Evolutionary conservation across 2,329 filamentous ascomycete genomes (phyloP).

Genomic region (Microdochium paspali): DNA sequence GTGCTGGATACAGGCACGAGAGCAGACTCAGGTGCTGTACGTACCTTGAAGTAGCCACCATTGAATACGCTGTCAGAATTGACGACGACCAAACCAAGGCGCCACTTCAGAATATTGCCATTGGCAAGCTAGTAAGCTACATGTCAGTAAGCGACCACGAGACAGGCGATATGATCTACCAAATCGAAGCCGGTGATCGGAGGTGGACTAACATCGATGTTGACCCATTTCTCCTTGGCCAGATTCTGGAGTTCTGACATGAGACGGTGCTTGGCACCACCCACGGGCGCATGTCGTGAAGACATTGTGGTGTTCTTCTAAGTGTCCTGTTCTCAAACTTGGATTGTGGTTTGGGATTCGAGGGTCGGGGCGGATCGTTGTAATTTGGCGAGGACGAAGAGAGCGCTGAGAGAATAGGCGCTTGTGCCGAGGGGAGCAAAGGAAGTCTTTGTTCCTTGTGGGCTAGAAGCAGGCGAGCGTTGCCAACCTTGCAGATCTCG

Average conservation of each 20-base stretch:
- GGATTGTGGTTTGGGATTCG: background rate
- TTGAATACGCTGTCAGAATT: slow-evolving; percentile 89
- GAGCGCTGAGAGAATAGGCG: too few relatives aligned
- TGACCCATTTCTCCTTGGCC: slow-evolving; percentile 85
- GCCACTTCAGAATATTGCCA: slow-evolving; percentile 82
- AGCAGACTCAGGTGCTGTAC: background rate
- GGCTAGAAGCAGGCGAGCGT: too few relatives aligned
- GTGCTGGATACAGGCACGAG: background rate
- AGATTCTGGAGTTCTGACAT: slow-evolving; percentile 82
- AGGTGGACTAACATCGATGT: slow-evolving; percentile 60
- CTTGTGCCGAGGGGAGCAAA: too few relatives aligned
- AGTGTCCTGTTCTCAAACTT: too few relatives aligned
- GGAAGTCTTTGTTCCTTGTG: too few relatives aligned
- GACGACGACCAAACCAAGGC: slow-evolving; percentile 79
- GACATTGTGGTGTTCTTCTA: slow-evolving; percentile 12
- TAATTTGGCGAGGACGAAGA: too few relatives aligned
- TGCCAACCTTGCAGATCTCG: background rate
- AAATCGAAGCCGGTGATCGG: background rate
- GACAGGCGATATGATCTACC: background rate
- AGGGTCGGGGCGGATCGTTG: background rate
- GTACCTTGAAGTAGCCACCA: slow-evolving; percentile 73
- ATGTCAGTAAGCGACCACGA: slow-evolving; percentile 5
- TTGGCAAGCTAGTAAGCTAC: slow-evolving; percentile 51
- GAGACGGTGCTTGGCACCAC: slow-evolving; percentile 65
- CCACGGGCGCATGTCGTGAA: slow-evolving; percentile 12